Conservation (phyloP, 345 rosid genomes). For the Alliaria petiolata region DNA sequence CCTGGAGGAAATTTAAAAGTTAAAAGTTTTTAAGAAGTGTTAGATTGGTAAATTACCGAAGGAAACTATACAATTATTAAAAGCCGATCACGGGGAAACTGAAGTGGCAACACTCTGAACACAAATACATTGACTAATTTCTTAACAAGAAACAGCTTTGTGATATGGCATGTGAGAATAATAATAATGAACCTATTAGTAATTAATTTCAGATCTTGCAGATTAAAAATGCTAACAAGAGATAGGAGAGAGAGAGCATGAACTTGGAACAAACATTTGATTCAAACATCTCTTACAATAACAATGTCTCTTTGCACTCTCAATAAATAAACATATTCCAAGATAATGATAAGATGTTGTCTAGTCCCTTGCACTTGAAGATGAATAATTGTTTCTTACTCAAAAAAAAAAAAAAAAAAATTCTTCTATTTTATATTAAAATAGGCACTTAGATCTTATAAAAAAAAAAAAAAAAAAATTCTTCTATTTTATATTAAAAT, state of each 20-base stretch:
- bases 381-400: constrained; percentile 21
- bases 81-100: constrained; percentile 8
- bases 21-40: no score
- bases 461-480: no score
- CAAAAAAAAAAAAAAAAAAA: not conserved
- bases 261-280: constrained; percentile 31
- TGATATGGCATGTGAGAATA: constrained; percentile 14
- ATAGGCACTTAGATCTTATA: constrained; percentile 16
- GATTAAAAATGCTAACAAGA: not conserved
- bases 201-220: constrained; percentile 25
- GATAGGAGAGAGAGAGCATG: not conserved
- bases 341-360: constrained; percentile 5
- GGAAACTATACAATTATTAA: not conserved
- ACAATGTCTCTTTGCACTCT: constrained; percentile 12
- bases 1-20: no score
- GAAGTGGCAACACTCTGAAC: not conserved
- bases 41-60: not conserved
- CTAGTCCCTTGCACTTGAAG: constrained; percentile 9
- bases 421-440: constrained; percentile 4
- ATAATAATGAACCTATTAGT: not conserved
- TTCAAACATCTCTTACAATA: constrained; percentile 27
- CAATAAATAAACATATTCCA: constrained; percentile 5
- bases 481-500: no score
- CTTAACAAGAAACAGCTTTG: constrained; percentile 13
- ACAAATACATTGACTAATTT: constrained; percentile 1